Conservation (phyloP, 805 yeast genomes). For the Kluyveromyces starmeri region DNA sequence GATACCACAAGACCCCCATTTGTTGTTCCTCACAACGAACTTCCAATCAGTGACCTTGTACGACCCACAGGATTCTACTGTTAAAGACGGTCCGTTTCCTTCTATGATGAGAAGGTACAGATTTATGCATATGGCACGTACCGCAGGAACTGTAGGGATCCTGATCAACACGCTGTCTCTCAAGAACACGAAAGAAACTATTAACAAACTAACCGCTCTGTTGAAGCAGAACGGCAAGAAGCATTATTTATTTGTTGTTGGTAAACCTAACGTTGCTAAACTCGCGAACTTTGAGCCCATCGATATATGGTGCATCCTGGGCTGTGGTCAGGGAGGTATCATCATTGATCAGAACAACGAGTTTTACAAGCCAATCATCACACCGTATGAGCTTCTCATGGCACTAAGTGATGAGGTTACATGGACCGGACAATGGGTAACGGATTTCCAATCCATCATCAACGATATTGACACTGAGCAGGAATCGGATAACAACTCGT, state of each 20-base stretch:
- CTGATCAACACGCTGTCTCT: slow-evolving; percentile 84
- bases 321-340: slow-evolving; percentile 92
- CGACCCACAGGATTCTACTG: slow-evolving; percentile 32
- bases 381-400: slow-evolving; percentile 83
- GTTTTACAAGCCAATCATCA: slow-evolving; percentile 82
- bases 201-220: slow-evolving; percentile 50
- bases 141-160: slow-evolving; percentile 88
- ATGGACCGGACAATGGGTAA: slow-evolving; percentile 94
- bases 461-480: slow-evolving; percentile 9
- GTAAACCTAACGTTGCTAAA: slow-evolving; percentile 96
- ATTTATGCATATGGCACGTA: slow-evolving; percentile 78
- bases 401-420: slow-evolving; percentile 67
- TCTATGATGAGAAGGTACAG: slow-evolving; percentile 77
- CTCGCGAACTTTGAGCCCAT: slow-evolving; percentile 92
- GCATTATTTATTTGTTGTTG: slow-evolving; percentile 90
- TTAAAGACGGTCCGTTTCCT: slow-evolving; percentile 56
- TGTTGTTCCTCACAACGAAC: slow-evolving; percentile 65
- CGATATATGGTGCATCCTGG: slow-evolving; percentile 90
- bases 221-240: slow-evolving; percentile 76
- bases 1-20: slow-evolving; percentile 67
- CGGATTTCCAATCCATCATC: slow-evolving; percentile 58
- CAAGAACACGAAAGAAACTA: slow-evolving; percentile 57
- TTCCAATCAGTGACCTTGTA: slow-evolving; percentile 46
- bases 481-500: no score
- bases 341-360: slow-evolving; percentile 71